Evolutionary conservation across 2,329 filamentous ascomycete genomes (phyloP), one percentile per base, ranked within the genome.

Genomic region (Furcasterigmium sp.): DNA sequence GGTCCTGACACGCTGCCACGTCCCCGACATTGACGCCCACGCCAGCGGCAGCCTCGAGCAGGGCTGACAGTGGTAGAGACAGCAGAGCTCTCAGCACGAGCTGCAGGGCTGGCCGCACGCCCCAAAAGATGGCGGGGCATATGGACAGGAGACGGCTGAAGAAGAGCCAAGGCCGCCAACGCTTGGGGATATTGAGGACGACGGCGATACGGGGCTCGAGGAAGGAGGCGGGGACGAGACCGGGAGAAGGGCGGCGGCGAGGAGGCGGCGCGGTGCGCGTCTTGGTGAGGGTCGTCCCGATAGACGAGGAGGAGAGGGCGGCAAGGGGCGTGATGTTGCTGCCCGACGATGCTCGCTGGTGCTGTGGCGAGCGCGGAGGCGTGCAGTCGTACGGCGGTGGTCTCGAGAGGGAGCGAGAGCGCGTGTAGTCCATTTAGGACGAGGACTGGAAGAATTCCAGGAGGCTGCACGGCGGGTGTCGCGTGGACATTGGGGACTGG

Each of bases 171-270:
- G 85, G 71, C 59, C 91, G 83, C 83, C 86, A 91, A 48, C 73
- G 73, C 49, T 73, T 73, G 42, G 84, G 81, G 14, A 93, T 79
- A 41, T 87, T 86, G 37, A 91, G 75, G 25, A 88, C 77, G 53
- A 90, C 85, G 49, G 87, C 87, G 44, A 91, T 80, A 44, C 86
- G 85, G 11, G 87, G 87, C 56, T 90, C 85, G 35, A 89, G 72
- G 41, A 83, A 68, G 14, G 76, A 64, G 15, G 53, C 50, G 45
- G 49, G 40, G 15, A 50, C 40, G 37, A 49, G 34, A 44, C 41
- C 46, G 13, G 44, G 44, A 9, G 39, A 32, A 30, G 28, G 21
- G 29, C 39, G 39, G 30, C 43, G 41, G 29, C 43, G 30, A 8
- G 38, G 25, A 29, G 30, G 14, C 34, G 21, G 17, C 29, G 26